Percentiles rank a stretch among this genome's conserved stretches.
Conservation (phyloP, 306 rosid species). For the Acmispon strigosus region DNA sequence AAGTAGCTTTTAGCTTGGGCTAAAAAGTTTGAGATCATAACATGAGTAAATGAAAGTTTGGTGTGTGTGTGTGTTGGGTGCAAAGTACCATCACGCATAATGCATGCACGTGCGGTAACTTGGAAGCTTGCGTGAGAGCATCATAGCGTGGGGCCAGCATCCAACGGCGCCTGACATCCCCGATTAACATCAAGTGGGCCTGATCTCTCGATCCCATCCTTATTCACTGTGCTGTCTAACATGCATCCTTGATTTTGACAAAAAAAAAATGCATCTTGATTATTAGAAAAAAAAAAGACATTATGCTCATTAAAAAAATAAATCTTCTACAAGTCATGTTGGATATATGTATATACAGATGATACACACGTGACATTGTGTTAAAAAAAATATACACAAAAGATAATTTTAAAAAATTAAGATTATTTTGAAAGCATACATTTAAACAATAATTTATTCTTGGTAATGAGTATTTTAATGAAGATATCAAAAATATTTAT, state of each 20-base stretch:
- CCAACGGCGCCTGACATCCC: conserved; percentile 17
- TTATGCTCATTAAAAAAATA: too few species aligned
- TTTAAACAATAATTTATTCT: too few species aligned
- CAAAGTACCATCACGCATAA: neutral
- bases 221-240: neutral
- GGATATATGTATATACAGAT: too few species aligned
- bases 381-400: too few species aligned
- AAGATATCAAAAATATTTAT: too few species aligned
- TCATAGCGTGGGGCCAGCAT: conserved; percentile 20
- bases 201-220: neutral
- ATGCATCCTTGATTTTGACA: neutral
- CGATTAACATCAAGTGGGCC: neutral
- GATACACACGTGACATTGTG: too few species aligned
- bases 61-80: neutral
- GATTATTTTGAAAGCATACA: too few species aligned
- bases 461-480: too few species aligned
- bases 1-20: too few species aligned
- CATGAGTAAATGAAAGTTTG: neutral
- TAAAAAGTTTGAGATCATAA: neutral
- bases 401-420: too few species aligned
- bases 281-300: neutral
- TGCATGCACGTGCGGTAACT: conserved; percentile 23
- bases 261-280: neutral
- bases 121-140: neutral
- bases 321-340: too few species aligned